Percentiles rank a stretch among this genome's conserved stretches.
These are phyloP conservation scores for Rosa rugosa DNA, from an alignment of 306 rosid species.

Conservation along the genomic window DNA sequence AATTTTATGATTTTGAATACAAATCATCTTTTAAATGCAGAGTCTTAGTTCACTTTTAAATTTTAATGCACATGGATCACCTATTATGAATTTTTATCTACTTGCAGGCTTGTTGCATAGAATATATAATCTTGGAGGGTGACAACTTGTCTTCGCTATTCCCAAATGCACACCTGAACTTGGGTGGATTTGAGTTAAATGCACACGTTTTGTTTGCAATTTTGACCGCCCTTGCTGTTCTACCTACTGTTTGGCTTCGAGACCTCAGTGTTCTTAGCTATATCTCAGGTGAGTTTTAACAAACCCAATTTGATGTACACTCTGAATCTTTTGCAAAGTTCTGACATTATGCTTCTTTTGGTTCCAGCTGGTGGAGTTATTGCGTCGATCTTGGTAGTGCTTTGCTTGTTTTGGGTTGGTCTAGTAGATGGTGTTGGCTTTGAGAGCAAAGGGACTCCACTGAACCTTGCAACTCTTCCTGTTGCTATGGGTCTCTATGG, in stretches of 20 bases:
- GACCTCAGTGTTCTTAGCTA: conserved; percentile 91
- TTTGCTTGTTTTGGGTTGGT: conserved; percentile 83
- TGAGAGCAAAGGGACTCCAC: conserved; percentile 60
- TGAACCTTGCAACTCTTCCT: conserved; percentile 75
- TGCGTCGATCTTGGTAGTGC: conserved; percentile 72
- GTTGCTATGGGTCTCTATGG: conserved; percentile 97
- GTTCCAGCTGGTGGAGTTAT: conserved; percentile 84
- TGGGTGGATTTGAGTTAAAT: conserved; percentile 54
- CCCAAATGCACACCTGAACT: conserved; percentile 70
- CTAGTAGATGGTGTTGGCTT: conserved; percentile 68
- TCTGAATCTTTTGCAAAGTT: not conserved
- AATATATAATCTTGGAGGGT: conserved; percentile 89
- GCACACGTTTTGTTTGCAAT: conserved; percentile 69
- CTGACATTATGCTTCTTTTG: not conserved
- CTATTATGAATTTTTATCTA: conserved; percentile 23
- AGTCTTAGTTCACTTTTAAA: not conserved
- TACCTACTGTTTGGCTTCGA: conserved; percentile 94
- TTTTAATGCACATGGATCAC: conserved; percentile 22
- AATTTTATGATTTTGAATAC: not conserved
- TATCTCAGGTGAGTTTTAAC: conserved; percentile 69
- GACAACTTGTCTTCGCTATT: conserved; percentile 91
- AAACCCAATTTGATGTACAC: not conserved
- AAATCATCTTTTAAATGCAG: not conserved
- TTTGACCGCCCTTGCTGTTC: conserved; percentile 80
- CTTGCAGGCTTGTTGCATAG: conserved; percentile 88